Evolutionary conservation across 192 early-diverging fungal species (phyloP).

Genomic region (Kickxella alabastrina): DNA sequence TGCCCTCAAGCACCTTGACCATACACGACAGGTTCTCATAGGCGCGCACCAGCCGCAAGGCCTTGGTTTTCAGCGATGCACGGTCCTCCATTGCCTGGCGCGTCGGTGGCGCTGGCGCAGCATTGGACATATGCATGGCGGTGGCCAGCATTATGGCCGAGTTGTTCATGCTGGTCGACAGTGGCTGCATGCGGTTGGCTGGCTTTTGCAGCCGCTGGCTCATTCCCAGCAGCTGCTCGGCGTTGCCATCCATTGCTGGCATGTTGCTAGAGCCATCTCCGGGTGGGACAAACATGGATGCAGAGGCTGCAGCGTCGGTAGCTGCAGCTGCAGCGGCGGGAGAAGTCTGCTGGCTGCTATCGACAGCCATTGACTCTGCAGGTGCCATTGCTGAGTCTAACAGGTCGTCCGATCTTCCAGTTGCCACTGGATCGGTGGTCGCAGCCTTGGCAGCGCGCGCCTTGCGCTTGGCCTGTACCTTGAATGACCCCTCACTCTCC

Average conservation of each 20-base stretch:
- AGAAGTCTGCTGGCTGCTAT: not conserved
- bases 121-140: constrained; percentile 25
- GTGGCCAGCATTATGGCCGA: constrained; percentile 42
- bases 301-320: not conserved
- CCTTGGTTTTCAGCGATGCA: constrained; percentile 27
- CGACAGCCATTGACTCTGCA: not conserved
- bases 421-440: constrained; percentile 4
- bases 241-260: not conserved
- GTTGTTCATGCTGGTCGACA: constrained; percentile 44
- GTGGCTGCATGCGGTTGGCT: constrained; percentile 34
- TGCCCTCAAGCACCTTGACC: constrained; percentile 51
- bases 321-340: not conserved
- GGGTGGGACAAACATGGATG: not conserved
- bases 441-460: constrained; percentile 13
- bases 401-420: not conserved
- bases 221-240: constrained; percentile 12
- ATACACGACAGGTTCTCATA: constrained; percentile 53
- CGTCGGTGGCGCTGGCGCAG: constrained; percentile 15
- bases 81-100: constrained; percentile 15
- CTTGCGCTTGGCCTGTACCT: constrained; percentile 32
- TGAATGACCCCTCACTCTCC: constrained; percentile 48
- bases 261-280: not conserved
- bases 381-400: not conserved
- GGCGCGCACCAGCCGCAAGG: constrained; percentile 29
- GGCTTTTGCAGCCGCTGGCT: constrained; percentile 14